phyloP scores from a whole-genome alignment of 805 yeast genomes.

The Kuraishia borneana region DNA sequence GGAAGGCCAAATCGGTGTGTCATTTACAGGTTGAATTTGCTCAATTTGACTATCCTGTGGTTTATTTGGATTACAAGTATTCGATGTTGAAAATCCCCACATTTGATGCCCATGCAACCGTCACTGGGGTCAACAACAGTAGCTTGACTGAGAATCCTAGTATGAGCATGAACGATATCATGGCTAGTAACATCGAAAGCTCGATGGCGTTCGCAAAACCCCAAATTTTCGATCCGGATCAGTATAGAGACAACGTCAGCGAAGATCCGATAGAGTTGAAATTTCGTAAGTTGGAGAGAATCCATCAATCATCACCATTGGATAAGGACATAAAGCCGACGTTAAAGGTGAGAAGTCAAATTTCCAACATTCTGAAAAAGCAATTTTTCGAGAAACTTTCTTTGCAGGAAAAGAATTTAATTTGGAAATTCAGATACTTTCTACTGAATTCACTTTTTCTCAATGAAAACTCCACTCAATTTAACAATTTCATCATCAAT shows the following conservation, averaged over 20 bases:
- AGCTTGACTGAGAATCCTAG: not conserved
- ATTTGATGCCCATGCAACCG: slow-evolving; percentile 10
- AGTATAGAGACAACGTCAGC: slow-evolving; percentile 20
- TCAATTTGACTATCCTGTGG: slow-evolving; percentile 62
- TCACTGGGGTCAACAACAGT: not conserved
- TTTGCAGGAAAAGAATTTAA: slow-evolving; percentile 72
- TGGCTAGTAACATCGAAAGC: slow-evolving; percentile 1
- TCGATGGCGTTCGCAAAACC: slow-evolving; percentile 3
- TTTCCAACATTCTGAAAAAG: slow-evolving; percentile 54
- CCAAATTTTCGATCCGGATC: slow-evolving; percentile 57
- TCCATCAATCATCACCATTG: slow-evolving; percentile 62
- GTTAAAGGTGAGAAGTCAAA: slow-evolving; percentile 66
- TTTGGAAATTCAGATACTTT: slow-evolving; percentile 88
- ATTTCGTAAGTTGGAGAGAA: slow-evolving; percentile 74
- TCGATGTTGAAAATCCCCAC: slow-evolving; percentile 16
- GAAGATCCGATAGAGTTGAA: slow-evolving; percentile 85
- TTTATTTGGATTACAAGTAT: slow-evolving; percentile 49
- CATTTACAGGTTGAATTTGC: slow-evolving; percentile 35
- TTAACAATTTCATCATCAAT: slow-evolving; percentile 34
- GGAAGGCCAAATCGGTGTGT: slow-evolving; percentile 5
- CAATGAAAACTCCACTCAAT: slow-evolving; percentile 19
- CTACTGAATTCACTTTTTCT: slow-evolving; percentile 40
- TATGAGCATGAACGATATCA: not conserved
- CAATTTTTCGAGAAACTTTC: slow-evolving; percentile 78
- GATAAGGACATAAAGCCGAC: slow-evolving; percentile 87